A percentile compares a stretch with the other conserved stretches of the same genome.
Evolutionary conservation across 306 rosid species (phyloP).

Genomic region (Citrullus colocynthis): DNA sequence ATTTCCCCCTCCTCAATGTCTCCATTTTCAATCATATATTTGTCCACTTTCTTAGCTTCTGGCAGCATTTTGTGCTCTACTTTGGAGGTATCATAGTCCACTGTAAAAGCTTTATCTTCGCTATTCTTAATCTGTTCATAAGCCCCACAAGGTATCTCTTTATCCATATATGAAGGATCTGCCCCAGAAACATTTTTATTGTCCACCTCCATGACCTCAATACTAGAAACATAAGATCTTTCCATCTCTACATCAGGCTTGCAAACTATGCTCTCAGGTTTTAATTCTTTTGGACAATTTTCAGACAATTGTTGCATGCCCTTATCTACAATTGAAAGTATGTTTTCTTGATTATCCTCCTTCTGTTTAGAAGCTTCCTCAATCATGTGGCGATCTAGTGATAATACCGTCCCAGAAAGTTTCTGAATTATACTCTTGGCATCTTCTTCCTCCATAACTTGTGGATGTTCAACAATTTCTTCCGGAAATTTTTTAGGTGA

Average conservation of each 20-base stretch:
- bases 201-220: slow-evolving; percentile 19
- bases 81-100: slow-evolving; percentile 2
- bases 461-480: slow-evolving; percentile 19
- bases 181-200: slow-evolving; percentile 19
- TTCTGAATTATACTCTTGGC: slow-evolving; percentile 13
- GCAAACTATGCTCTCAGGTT: slow-evolving; percentile 12
- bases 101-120: not conserved
- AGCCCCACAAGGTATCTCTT: slow-evolving; percentile 8
- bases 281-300: slow-evolving; percentile 21
- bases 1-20: slow-evolving; percentile 80
- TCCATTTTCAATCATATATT: slow-evolving; percentile 17
- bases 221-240: slow-evolving; percentile 9
- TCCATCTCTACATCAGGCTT: not conserved
- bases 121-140: slow-evolving; percentile 10
- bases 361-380: slow-evolving; percentile 10
- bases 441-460: slow-evolving; percentile 1
- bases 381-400: not conserved
- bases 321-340: not conserved
- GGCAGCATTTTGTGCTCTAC: slow-evolving; percentile 11
- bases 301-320: slow-evolving; percentile 3
- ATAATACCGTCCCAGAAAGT: slow-evolving; percentile 7
- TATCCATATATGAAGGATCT: slow-evolving; percentile 12
- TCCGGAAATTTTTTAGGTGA: slow-evolving; percentile 18
- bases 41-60: slow-evolving; percentile 12
- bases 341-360: slow-evolving; percentile 8